Conservation (phyloP, 345 rosid species). For the Cardamine chenopodiifolia region DNA sequence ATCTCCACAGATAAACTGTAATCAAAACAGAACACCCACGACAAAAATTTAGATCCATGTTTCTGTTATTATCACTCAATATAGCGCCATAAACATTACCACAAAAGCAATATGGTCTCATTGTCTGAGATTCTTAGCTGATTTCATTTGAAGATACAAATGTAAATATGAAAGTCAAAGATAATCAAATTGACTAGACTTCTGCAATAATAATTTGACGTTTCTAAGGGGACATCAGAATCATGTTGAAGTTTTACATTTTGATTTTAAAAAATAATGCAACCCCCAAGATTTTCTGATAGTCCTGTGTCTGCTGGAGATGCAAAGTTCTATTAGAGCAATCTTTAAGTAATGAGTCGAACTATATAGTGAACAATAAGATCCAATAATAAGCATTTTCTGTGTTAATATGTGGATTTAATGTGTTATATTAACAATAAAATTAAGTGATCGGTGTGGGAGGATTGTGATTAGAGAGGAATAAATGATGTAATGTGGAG, state of each 20-base stretch:
- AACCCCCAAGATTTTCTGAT: not conserved
- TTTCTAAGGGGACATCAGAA: not conserved
- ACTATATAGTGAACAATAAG: not conserved
- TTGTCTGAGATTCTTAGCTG: not conserved
- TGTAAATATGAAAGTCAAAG: not conserved
- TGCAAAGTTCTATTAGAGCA: not conserved
- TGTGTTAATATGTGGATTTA: too few relatives aligned
- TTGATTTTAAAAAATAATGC: not conserved
- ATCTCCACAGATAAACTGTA: conserved; percentile 54
- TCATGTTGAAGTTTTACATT: not conserved
- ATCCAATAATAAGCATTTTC: not conserved
- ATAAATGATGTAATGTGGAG: not conserved
- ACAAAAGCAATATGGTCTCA: not conserved
- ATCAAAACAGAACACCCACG: conserved; percentile 23
- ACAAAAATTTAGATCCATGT: not conserved
- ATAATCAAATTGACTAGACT: not conserved
- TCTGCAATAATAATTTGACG: conserved; percentile 7
- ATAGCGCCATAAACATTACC: not conserved
- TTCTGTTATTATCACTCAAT: not conserved
- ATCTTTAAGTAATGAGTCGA: too few relatives aligned
- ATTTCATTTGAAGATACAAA: not conserved
- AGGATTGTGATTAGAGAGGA: not conserved
- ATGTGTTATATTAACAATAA: too few relatives aligned
- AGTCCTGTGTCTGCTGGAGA: not conserved
- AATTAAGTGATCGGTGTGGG: not conserved